phyloP scores from a whole-genome alignment of 2,329 filamentous ascomycete genomes.

The Sclerotinia trifoliorum region DNA sequence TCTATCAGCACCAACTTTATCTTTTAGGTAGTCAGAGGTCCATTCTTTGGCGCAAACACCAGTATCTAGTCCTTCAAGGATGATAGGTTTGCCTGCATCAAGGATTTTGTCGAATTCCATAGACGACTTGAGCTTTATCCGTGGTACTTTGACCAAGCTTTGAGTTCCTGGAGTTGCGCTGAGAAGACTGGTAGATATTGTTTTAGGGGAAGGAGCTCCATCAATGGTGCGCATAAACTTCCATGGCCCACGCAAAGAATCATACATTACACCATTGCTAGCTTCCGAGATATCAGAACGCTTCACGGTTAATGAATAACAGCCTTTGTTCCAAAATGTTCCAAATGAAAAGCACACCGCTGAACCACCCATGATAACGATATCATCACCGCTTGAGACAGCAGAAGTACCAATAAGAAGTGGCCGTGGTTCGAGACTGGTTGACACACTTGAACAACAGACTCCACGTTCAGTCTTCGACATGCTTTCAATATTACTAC shows the following conservation, averaged over 20 bases:
- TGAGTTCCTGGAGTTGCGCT: background rate
- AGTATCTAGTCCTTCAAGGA: constrained; percentile 65
- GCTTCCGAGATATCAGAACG: background rate
- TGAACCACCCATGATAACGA: constrained; percentile 73
- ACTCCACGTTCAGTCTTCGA: background rate
- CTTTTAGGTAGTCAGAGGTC: constrained; percentile 66
- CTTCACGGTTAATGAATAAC: constrained; percentile 29
- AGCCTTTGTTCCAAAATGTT: constrained; percentile 72
- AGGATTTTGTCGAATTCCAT: constrained; percentile 62
- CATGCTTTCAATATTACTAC: background rate
- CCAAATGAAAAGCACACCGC: constrained; percentile 91
- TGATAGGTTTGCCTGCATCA: constrained; percentile 55
- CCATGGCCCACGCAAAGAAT: constrained; percentile 26
- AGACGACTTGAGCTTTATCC: constrained; percentile 51
- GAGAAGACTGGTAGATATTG: background rate
- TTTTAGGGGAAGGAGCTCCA: constrained; percentile 1
- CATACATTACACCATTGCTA: background rate
- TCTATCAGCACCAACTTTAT: constrained; percentile 58
- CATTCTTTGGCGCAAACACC: constrained; percentile 67
- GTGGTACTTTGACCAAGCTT: constrained; percentile 46
- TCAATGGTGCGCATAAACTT: constrained; percentile 30
- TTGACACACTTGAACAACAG: background rate
- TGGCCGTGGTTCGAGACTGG: constrained; percentile 50
- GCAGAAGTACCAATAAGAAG: constrained; percentile 69
- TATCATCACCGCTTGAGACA: constrained; percentile 46